Evolutionary conservation across 495 filamentous ascomycete genomes (phyloP).

Genomic region (Penicillium soppii): DNA sequence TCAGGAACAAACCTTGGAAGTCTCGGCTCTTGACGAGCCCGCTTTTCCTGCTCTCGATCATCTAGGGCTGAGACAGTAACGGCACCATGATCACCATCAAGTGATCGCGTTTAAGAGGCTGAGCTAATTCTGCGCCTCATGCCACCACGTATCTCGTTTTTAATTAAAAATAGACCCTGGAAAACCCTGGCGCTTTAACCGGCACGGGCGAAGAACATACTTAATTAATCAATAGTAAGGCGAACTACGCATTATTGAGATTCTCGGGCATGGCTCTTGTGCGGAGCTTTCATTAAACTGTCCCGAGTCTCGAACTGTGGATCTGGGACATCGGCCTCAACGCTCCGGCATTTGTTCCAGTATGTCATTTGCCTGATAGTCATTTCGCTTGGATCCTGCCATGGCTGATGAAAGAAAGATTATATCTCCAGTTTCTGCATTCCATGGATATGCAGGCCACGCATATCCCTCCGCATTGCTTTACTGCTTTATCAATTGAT

Average conservation of each 20-base stretch:
- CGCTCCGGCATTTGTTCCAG: not conserved
- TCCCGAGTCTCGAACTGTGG: not conserved
- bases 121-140: conserved; percentile 8
- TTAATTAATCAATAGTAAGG: not conserved
- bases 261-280: not conserved
- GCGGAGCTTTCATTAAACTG: not conserved
- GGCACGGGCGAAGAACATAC: too few species aligned
- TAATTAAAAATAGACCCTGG: conserved; percentile 2
- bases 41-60: conserved; percentile 12
- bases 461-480: not conserved
- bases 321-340: not conserved
- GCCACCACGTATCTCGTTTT: not conserved
- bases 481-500: not conserved
- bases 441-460: not conserved
- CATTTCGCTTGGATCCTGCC: not conserved
- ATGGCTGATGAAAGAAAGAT: not conserved
- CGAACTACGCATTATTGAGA: not conserved
- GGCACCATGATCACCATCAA: not conserved
- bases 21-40: not conserved
- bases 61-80: conserved; percentile 17
- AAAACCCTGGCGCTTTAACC: not conserved
- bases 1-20: not conserved
- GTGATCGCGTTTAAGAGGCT: conserved; percentile 16
- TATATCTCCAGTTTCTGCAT: not conserved
- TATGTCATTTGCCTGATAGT: not conserved